These are phyloP conservation scores for Crotalaria pallida DNA, from an alignment of 306 rosid species.

Conservation along the genomic window DNA sequence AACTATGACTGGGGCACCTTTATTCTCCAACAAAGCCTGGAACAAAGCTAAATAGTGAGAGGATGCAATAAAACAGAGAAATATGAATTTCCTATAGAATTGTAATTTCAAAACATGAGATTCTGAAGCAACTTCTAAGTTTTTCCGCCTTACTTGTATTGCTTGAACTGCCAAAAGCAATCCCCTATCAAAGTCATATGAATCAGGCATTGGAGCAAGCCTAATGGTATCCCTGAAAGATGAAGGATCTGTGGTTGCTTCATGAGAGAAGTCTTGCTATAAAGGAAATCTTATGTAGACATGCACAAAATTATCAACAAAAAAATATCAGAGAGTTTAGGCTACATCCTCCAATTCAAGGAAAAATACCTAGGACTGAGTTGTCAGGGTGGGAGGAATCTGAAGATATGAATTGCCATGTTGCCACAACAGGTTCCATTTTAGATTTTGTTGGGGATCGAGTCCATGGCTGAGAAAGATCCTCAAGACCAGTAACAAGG, in stretches of 20 bases:
- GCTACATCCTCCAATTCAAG: constrained; percentile 27
- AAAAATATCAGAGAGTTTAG: constrained; percentile 10
- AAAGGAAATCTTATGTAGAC: constrained; percentile 20
- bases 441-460: constrained; percentile 90
- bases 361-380: constrained; percentile 67
- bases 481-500: constrained; percentile 72
- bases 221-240: constrained; percentile 83
- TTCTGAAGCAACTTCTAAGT: constrained; percentile 22
- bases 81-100: constrained; percentile 2
- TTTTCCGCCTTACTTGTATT: constrained; percentile 68
- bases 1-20: constrained; percentile 87
- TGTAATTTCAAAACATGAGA: constrained; percentile 23
- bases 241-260: constrained; percentile 99
- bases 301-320: constrained; percentile 13
- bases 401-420: constrained; percentile 73
- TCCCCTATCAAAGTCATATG: constrained; percentile 96
- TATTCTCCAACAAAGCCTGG: constrained; percentile 97
- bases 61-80: constrained; percentile 27
- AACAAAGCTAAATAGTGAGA: constrained; percentile 26
- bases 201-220: constrained; percentile 98
- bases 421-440: constrained; percentile 80
- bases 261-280: constrained; percentile 69
- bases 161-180: constrained; percentile 98
- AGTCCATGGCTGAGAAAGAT: constrained; percentile 97
- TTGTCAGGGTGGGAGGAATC: constrained; percentile 48